These are phyloP conservation scores for Tolypocladium paradoxum DNA, from an alignment of 2,329 filamentous ascomycete species.

Conservation along the genomic window DNA sequence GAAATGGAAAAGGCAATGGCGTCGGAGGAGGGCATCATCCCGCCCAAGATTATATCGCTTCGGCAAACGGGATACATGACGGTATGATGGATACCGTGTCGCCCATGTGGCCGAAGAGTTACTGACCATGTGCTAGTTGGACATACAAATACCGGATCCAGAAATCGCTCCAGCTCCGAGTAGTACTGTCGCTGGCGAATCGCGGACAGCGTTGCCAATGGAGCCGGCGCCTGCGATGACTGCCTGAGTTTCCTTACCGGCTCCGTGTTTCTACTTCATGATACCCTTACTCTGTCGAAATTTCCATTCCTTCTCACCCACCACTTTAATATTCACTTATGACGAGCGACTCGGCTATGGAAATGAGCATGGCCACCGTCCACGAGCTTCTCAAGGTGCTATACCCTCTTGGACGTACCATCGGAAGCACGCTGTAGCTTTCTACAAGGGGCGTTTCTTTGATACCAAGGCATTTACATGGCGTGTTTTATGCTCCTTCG, in stretches of 20 bases:
- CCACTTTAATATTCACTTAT: neutral
- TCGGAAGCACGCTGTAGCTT: neutral
- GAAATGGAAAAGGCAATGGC: conserved; percentile 50
- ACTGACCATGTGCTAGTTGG: conserved; percentile 41
- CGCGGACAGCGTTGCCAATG: conserved; percentile 21
- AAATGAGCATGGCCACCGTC: neutral
- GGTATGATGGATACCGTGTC: conserved; percentile 31
- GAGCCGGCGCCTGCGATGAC: conserved; percentile 17
- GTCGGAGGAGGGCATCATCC: conserved; percentile 37
- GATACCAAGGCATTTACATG: neutral
- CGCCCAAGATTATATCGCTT: conserved; percentile 66
- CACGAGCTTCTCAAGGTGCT: neutral
- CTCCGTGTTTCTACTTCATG: conserved; percentile 1
- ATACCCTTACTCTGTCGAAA: neutral
- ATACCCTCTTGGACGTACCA: no score
- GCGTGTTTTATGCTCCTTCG: neutral
- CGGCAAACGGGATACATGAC: conserved; percentile 82
- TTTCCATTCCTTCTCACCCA: neutral
- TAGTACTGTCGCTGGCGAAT: conserved; percentile 28
- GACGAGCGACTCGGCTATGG: neutral
- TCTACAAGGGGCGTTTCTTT: neutral
- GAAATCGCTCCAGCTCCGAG: conserved; percentile 49
- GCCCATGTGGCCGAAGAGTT: neutral
- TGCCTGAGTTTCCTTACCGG: conserved; percentile 6
- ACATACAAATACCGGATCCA: conserved; percentile 73